Base-by-base conservation (phyloP, 257 asterid species). In the Nyctanthes arbortristis region DNA sequence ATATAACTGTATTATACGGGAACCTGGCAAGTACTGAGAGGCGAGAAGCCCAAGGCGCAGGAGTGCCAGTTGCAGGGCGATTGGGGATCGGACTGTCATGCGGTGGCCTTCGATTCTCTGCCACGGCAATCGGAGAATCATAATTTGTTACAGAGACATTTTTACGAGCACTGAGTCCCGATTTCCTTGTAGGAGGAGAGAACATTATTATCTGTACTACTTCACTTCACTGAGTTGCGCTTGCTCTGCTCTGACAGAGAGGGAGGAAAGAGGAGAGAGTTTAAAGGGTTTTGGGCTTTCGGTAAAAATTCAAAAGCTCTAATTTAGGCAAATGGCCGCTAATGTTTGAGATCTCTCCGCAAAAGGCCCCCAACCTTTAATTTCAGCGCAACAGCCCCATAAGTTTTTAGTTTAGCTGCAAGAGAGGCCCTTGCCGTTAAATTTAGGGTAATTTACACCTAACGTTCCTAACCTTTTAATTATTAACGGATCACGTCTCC, bases 21-120 rank as follows among this genome's bases (percentile, higher is more conserved):
- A 8, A 93, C 98, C 97, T 88, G 67, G 96, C 90, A 10, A 87
- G 86, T 25, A 83, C 92, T 57, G 97, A 88, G 68, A 84, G 98
- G 57, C 98, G 98, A 77, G 98, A 79, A 65, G 92, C 68, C 97
- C 97, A 92, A 7, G 97, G 98, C 40, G 97, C 97, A 6, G 98
- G 98, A 36, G 96, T 93, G 61, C 97, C 98, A 62, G 91, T 86
- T 67, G 77, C 66, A 6, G 98, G 98, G 20, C 98, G 96, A 80
- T 79, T 86, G 49, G 87, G 86, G 37, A 86, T 69, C 57, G 85
- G 84, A 75, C 82, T 77, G 16, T 81, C 89, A 57, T 60, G 84
- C 79, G 68, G 69, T 36, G 67, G 70, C 30, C 81, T 80, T 32
- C 94, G 84, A 70, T 72, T 83, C 70, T 83, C 87, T 7, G 80